Percentiles rank a stretch among this genome's conserved stretches.
phyloP scores from a whole-genome alignment of 768 basidiomycete genomes.

The Lentinula aciculospora region DNA sequence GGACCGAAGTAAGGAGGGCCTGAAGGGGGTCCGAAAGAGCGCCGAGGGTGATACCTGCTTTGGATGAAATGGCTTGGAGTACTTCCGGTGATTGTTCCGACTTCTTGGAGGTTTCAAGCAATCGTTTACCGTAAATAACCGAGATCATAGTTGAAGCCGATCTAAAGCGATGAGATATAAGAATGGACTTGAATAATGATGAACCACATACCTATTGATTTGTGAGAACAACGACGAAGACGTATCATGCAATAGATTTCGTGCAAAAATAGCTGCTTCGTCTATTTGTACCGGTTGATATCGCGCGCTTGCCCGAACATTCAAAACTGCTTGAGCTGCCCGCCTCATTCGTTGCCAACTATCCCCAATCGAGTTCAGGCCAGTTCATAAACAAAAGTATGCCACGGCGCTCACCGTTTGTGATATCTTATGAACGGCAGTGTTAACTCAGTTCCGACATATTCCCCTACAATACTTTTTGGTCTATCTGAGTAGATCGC shows the following conservation, averaged over 20 bases:
- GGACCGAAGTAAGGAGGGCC: neutral
- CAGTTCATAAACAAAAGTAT: no score
- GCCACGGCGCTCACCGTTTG: no score
- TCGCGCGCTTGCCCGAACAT: neutral
- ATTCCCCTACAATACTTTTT: neutral
- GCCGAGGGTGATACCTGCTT: neutral
- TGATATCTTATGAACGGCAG: neutral
- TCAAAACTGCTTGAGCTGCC: neutral
- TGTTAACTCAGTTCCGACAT: neutral
- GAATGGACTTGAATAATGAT: neutral
- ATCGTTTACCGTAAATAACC: conserved; percentile 11
- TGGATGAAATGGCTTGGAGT: neutral
- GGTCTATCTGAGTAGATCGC: conserved; percentile 1
- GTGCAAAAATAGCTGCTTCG: neutral
- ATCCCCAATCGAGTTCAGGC: no score
- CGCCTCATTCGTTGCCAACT: neutral
- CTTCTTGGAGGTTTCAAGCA: neutral
- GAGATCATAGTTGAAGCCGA: neutral
- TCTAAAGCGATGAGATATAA: neutral
- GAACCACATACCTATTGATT: neutral
- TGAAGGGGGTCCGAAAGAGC: neutral
- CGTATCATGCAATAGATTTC: neutral
- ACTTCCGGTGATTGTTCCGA: neutral
- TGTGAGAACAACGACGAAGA: neutral
- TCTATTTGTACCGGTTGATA: conserved; percentile 2